These are phyloP conservation scores for Poa annua DNA, from an alignment of 176 grass and related monocot genomes.

Conservation along the genomic window DNA sequence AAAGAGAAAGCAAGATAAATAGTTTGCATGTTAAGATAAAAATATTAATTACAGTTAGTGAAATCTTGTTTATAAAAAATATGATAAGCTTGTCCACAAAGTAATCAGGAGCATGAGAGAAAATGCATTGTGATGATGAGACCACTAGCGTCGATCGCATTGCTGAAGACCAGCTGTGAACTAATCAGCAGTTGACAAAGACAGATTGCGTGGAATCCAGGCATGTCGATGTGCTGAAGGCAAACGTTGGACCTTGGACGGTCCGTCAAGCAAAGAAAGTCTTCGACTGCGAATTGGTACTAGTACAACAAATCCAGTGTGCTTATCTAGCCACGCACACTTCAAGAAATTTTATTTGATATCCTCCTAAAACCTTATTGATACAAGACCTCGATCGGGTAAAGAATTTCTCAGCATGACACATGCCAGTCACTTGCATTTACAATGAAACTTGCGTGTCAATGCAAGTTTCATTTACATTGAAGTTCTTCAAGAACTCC, in stretches of 20 bases:
- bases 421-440: too few relatives aligned
- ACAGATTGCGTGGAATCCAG: constrained; percentile 31
- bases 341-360: neutral
- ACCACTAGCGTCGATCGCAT: neutral
- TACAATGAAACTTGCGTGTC: too few relatives aligned
- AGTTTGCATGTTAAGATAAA: too few relatives aligned
- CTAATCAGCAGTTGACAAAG: neutral
- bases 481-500: too few relatives aligned
- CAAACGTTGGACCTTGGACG: neutral
- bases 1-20: too few relatives aligned
- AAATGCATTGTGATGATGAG: neutral
- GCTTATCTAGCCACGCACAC: neutral
- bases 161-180: too few relatives aligned
- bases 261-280: constrained; percentile 4
- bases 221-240: neutral
- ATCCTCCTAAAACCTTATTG: neutral
- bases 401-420: neutral
- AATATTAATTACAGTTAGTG: too few relatives aligned
- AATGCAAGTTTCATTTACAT: too few relatives aligned
- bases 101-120: neutral
- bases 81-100: too few relatives aligned
- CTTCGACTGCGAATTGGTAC: neutral
- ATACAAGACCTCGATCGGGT: neutral
- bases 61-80: too few relatives aligned
- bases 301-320: neutral